Percentiles rank a stretch among this genome's conserved stretches.
Evolutionary conservation across 306 rosid species (phyloP).

Genomic region (Parietaria judaica): DNA sequence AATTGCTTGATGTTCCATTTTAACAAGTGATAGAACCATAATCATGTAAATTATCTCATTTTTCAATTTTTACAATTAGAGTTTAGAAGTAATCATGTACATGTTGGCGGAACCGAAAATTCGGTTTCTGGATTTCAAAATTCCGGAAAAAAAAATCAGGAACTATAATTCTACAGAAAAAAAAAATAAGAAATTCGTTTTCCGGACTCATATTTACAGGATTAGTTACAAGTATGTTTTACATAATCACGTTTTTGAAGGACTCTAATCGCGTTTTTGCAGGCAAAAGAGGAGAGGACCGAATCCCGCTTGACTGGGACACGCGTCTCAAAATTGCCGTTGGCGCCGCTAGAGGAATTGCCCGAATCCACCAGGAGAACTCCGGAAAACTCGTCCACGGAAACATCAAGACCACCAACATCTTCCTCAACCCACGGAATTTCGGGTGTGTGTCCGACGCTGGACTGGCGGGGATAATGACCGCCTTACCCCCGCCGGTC

Average conservation of each 20-base stretch:
- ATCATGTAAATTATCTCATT: too few relatives aligned
- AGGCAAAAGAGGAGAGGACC: conserved; percentile 82
- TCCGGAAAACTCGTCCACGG: conserved; percentile 82
- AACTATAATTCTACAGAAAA: too few relatives aligned
- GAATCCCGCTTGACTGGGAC: conserved; percentile 64
- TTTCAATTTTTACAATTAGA: too few relatives aligned
- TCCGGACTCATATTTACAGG: too few relatives aligned
- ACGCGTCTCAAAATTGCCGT: conserved; percentile 59
- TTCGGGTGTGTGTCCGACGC: conserved; percentile 78
- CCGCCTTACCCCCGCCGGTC: conserved; percentile 58
- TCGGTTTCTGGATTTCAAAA: too few relatives aligned
- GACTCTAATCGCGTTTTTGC: conserved; percentile 15
- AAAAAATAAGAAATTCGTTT: too few relatives aligned
- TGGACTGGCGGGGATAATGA: conserved; percentile 71
- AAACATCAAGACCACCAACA: conserved; percentile 69
- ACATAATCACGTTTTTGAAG: neutral
- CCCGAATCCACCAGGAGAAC: conserved; percentile 54
- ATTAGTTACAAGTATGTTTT: too few relatives aligned
- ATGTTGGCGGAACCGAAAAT: too few relatives aligned
- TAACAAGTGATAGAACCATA: too few relatives aligned
- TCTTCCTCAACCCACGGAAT: conserved; percentile 48
- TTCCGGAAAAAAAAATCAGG: too few relatives aligned
- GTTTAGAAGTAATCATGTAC: too few relatives aligned
- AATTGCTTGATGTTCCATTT: too few relatives aligned
- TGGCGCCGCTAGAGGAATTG: conserved; percentile 81